phyloP scores from a whole-genome alignment of 306 rosid genomes.

The Fragaria iinumae region DNA sequence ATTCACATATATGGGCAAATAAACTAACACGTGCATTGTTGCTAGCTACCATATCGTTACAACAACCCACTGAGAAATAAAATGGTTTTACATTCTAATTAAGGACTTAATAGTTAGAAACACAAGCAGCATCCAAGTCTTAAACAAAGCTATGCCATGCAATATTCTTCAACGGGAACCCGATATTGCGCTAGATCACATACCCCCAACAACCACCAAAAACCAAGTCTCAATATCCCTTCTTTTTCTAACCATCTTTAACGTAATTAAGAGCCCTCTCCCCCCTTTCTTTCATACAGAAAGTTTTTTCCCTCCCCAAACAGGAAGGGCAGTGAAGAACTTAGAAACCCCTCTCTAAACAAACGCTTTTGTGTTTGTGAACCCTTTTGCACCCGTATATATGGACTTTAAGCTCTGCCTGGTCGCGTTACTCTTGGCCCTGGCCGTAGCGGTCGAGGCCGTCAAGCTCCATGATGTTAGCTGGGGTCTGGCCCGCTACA shows the following conservation, averaged over 20 bases:
- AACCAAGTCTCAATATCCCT: not conserved
- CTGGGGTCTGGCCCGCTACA: conserved; percentile 12
- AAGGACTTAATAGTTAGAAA: not conserved
- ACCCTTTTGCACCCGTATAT: not conserved
- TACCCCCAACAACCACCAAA: not conserved
- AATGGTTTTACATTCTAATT: not conserved
- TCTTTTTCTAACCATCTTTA: not conserved
- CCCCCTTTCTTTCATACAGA: not conserved
- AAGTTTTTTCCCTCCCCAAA: not conserved
- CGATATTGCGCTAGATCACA: conserved; percentile 10
- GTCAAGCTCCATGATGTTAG: conserved; percentile 16
- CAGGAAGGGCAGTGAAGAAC: conserved; percentile 10
- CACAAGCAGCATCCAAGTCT: not conserved
- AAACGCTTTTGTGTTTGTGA: not conserved
- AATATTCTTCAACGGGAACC: not conserved
- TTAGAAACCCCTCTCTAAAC: not conserved
- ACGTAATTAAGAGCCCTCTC: not conserved
- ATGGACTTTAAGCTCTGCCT: conserved; percentile 41
- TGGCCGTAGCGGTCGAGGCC: conserved; percentile 34
- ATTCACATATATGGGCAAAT: no score
- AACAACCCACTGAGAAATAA: no score
- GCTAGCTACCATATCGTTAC: no score
- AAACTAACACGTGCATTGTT: no score
- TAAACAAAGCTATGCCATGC: not conserved
- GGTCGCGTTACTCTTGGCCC: conserved; percentile 29